phyloP scores from a whole-genome alignment of 768 basidiomycete species.

The Chalciporus pseudorubinellus region DNA sequence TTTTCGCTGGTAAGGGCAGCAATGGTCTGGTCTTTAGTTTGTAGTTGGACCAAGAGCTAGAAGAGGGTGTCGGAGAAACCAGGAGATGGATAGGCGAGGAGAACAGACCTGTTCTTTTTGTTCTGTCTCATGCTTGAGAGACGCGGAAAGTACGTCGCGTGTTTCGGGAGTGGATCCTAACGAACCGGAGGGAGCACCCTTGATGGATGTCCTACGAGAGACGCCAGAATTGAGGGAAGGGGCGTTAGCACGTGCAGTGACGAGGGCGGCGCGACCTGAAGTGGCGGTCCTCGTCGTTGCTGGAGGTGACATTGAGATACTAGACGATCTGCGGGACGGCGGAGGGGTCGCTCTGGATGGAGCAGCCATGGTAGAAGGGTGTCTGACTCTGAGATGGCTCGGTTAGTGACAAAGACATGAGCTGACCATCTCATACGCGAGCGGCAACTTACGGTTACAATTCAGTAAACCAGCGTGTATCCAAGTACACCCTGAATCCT shows the following conservation, averaged over 20 bases:
- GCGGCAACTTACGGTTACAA: background rate
- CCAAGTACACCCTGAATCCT: too few relatives aligned
- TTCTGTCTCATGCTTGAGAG: conserved; percentile 75
- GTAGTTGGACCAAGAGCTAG: conserved; percentile 75
- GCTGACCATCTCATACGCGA: background rate
- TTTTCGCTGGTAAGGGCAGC: conserved; percentile 60
- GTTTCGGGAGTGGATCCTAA: conserved; percentile 43
- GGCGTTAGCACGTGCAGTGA: conserved; percentile 52
- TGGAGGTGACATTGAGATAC: conserved; percentile 41
- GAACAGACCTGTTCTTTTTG: conserved; percentile 71
- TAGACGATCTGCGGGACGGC: conserved; percentile 44
- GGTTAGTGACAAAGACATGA: background rate
- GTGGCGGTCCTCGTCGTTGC: conserved; percentile 46
- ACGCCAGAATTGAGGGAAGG: conserved; percentile 45
- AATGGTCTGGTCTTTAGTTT: conserved; percentile 76
- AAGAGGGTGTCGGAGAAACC: conserved; percentile 7
- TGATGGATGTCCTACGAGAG: conserved; percentile 51
- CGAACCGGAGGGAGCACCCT: conserved; percentile 38
- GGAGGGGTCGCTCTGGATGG: conserved; percentile 44
- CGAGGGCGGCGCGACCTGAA: conserved; percentile 58
- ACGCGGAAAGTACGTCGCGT: conserved; percentile 54
- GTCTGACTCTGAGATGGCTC: background rate
- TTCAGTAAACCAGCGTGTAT: too few relatives aligned
- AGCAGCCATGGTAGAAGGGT: conserved; percentile 33
- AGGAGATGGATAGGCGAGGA: conserved; percentile 2